Base-by-base conservation (phyloP, 495 filamentous ascomycete genomes). In the Pyrenula massariospora region DNA sequence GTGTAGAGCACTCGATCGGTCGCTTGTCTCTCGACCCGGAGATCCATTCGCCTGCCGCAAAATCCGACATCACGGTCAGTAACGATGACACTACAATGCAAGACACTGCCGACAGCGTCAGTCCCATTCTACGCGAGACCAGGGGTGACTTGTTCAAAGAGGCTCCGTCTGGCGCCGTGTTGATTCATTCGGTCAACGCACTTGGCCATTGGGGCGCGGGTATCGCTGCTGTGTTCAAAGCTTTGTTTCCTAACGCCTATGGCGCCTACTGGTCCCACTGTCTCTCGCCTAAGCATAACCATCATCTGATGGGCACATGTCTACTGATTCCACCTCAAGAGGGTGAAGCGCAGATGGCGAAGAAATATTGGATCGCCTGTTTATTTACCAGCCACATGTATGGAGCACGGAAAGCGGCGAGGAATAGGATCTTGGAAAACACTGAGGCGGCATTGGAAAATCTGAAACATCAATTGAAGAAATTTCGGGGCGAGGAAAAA, bases 111-210 rank as follows among this genome's bases (percentile, higher is more conserved):
- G 31, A 42, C 31, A 5, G 15, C 8, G 8, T 15, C 8, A 15
- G 8, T 42, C 5, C 31, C 5, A 15, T 15, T 5, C 8, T 42
- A 8, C 8, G 5, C 19, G 75, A 78, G 53, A 56, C 63, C 22
- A 48, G 64, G 25, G 72, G 74, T 1, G 62, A 74, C 55, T 65
- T 79, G 1, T 77, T 79, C 54, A 67, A 72, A 42, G 5, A 19
- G 70, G 73, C 2, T 73, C 75, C 0, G 62, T 68, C 52, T 42
- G 66, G 66, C 8, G 66, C 74, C 42, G 67, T 66, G 12, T 57
- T 79, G 23, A 77, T 77, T 25, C 76, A 73, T 55, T 74, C 76
- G 12, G 77, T 75, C 62, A 79, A 77, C 62, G 64, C 64, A 24
- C 60, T 63, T 15, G 76, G 76, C 8, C 54, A 48, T 1, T 79